These are phyloP conservation scores for Puccinia triticina DNA, from an alignment of 1,284 basidiomycete genomes.

Conservation along the genomic window DNA sequence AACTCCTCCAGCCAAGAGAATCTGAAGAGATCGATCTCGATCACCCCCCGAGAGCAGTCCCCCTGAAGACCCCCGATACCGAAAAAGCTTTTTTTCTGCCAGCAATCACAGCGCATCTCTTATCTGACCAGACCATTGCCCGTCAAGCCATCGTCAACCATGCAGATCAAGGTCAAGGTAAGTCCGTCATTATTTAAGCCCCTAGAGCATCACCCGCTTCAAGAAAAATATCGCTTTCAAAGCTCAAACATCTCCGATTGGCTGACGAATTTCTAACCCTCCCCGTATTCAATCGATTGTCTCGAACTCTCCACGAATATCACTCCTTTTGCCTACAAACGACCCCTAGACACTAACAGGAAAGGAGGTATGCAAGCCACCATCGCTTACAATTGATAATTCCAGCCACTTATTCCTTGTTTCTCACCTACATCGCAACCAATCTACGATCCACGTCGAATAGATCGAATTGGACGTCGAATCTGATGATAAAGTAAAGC, in stretches of 20 bases:
- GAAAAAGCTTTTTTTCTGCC: too few species aligned
- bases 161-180: constrained; percentile 51
- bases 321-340: too few species aligned
- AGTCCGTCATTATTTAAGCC: neutral
- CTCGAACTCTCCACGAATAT: too few species aligned
- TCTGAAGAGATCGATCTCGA: too few species aligned
- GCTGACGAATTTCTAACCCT: neutral
- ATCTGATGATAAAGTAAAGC: constrained; percentile 38
- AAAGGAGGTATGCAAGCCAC: constrained; percentile 28
- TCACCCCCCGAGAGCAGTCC: neutral
- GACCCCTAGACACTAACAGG: constrained; percentile 35
- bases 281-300: too few species aligned
- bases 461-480: constrained; percentile 50
- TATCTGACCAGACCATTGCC: too few species aligned
- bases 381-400: neutral
- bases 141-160: neutral
- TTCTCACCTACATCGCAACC: neutral
- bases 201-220: neutral
- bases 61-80: too few species aligned
- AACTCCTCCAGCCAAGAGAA: too few species aligned
- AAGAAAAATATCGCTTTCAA: neutral
- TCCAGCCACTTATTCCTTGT: neutral
- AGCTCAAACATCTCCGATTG: too few species aligned
- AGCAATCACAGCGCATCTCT: too few species aligned
- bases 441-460: neutral